Evolutionary conservation across 495 filamentous ascomycete genomes (phyloP), one percentile per base, ranked within the genome.

Genomic region (Hypoxylon lenormandii): DNA sequence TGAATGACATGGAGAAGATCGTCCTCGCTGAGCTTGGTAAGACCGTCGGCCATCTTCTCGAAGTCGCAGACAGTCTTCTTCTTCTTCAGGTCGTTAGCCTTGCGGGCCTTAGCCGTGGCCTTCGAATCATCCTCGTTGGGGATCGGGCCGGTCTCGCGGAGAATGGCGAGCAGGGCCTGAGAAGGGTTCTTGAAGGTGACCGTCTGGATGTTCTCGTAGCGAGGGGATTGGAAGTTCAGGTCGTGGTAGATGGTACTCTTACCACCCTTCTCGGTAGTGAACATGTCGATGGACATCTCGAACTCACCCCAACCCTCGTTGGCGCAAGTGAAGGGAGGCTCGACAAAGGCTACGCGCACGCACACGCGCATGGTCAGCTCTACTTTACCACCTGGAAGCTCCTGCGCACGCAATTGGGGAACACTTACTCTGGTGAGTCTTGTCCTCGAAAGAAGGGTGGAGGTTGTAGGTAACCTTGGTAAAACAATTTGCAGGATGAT

Each of bases 251-350:
- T 81, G 18, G 84, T 82, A 72, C 91, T 88, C 50, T 97, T 93
- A 63, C 93, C 94, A 16, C 88, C 88, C 79, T 93, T 93, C 79
- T 96, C 92, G 21, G 90, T 87, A n/a, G 87, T 88, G 69, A 85
- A 88, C 26, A 96, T 82, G 52, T 90, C 84, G 65, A 98, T 94
- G 22, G 84, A 82, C 92, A 98, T 94, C 74, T 98, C 96, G 74
- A 99, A 99, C 80, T 99, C 96, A 73, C 96, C 96, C 96, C 96
- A 99, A 71, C 96, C 96, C 78, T 96, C 90, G 78, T 99, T 96
- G 54, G 87, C 80, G 76, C 97, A 95, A 21, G 86, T 86, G 82
- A 98, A 99, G 0, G 95, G 95, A 0, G 92, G 89, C 37, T 89
- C 88, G 72, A 88, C 89, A 83, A 94, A 86, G 5, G 87, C 92